phyloP scores from a whole-genome alignment of 2,329 filamentous ascomycete genomes.

The Nemania sp. region DNA sequence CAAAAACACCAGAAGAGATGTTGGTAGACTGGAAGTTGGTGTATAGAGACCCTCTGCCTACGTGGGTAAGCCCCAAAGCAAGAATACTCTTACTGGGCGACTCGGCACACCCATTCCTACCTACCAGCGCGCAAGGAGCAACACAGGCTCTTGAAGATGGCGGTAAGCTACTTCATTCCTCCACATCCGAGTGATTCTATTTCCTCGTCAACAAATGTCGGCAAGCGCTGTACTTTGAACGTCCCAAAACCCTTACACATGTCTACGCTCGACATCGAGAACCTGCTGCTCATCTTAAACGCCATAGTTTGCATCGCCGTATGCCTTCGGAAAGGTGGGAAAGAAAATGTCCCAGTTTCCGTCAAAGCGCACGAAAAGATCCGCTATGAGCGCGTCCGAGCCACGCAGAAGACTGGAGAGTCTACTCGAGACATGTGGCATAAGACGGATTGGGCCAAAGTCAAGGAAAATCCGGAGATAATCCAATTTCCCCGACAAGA shows the following conservation, averaged over 20 bases:
- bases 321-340: constrained; percentile 45
- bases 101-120: constrained; percentile 54
- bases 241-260: no score
- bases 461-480: constrained; percentile 50
- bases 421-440: constrained; percentile 57
- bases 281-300: neutral
- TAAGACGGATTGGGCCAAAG: constrained; percentile 55
- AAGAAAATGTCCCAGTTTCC: constrained; percentile 44
- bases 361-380: constrained; percentile 51
- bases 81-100: constrained; percentile 53
- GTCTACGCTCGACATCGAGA: neutral
- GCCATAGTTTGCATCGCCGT: constrained; percentile 47
- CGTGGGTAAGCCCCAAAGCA: constrained; percentile 50
- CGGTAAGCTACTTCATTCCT: no score
- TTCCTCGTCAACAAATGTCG: no score
- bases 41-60: constrained; percentile 52
- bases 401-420: constrained; percentile 55
- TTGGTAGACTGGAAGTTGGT: constrained; percentile 56
- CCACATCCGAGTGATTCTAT: no score
- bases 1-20: constrained; percentile 46
- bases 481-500: constrained; percentile 54
- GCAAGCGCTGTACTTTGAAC: neutral
- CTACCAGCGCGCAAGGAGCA: constrained; percentile 52
- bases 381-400: constrained; percentile 51
- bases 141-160: constrained; percentile 57